These are phyloP conservation scores for Phytopythium aichiense DNA, from an alignment of 352 stramenopile genomes.

Conservation along the genomic window DNA sequence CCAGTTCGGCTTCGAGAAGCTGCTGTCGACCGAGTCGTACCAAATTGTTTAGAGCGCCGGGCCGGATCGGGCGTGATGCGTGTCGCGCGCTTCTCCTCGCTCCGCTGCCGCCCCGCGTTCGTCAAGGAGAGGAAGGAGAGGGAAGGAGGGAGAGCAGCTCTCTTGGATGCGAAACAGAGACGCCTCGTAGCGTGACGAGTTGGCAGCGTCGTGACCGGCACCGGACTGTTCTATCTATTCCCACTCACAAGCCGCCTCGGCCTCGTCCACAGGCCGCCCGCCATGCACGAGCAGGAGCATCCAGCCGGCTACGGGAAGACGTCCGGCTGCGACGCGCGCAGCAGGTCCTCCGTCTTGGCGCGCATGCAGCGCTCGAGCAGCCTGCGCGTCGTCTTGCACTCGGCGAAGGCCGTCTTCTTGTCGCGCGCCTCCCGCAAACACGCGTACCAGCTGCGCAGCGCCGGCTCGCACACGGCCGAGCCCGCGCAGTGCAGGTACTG, in stretches of 20 bases:
- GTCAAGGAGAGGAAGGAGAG: conserved; percentile 3
- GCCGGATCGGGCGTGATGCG: not conserved
- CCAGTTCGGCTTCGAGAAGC: conserved; percentile 82
- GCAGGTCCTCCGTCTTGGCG: conserved; percentile 53
- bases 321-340: conserved; percentile 55
- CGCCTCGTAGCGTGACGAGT: not conserved
- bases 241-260: not conserved
- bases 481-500: conserved; percentile 63
- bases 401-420: conserved; percentile 28
- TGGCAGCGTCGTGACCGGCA: not conserved
- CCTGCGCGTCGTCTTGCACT: conserved; percentile 47
- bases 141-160: not conserved
- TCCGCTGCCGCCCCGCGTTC: not conserved
- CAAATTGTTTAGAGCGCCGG: conserved; percentile 78
- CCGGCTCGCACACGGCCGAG: conserved; percentile 40
- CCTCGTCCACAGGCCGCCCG: too few species aligned
- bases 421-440: conserved; percentile 47
- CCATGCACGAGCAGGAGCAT: too few species aligned
- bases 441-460: conserved; percentile 43
- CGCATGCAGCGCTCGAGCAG: conserved; percentile 77
- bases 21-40: conserved; percentile 85
- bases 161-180: not conserved
- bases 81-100: not conserved
- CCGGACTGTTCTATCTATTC: not conserved
- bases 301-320: conserved; percentile 38